These are phyloP conservation scores for Emergomyces pasteurianus DNA, from an alignment of 2,329 filamentous ascomycete genomes.

Conservation along the genomic window DNA sequence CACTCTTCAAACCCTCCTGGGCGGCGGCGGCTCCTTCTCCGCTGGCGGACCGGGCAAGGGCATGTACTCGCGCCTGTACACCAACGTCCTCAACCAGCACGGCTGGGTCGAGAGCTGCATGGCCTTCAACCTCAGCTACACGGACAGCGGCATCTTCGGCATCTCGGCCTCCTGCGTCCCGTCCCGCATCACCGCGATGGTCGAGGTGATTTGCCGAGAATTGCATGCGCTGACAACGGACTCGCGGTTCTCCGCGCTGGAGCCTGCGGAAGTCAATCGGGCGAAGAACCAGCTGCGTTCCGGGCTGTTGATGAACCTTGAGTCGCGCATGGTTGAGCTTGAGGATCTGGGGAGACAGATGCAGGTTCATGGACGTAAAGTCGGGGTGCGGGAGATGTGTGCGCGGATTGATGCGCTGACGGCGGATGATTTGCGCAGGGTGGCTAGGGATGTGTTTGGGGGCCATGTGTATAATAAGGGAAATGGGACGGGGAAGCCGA, in stretches of 20 bases:
- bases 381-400: slow-evolving; percentile 91
- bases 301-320: slow-evolving; percentile 89
- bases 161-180: slow-evolving; percentile 81
- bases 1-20: slow-evolving; percentile 87
- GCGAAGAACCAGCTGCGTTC: slow-evolving; percentile 95
- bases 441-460: slow-evolving; percentile 66
- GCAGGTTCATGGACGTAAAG: slow-evolving; percentile 88
- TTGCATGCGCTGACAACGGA: slow-evolving; percentile 67
- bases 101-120: slow-evolving; percentile 95
- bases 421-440: slow-evolving; percentile 65
- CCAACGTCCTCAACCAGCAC: slow-evolving; percentile 93
- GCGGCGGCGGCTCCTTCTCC: slow-evolving; percentile 91
- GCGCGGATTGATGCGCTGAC: slow-evolving; percentile 70
- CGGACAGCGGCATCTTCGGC: slow-evolving; percentile 87
- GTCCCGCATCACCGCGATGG: slow-evolving; percentile 64
- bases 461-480: slow-evolving; percentile 66
- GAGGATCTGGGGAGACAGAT: slow-evolving; percentile 92
- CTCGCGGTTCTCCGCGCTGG: slow-evolving; percentile 59
- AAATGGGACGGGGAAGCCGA: slow-evolving; percentile 72
- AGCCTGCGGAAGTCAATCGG: slow-evolving; percentile 66
- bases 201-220: slow-evolving; percentile 91
- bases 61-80: slow-evolving; percentile 97
- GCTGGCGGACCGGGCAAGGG: slow-evolving; percentile 95
- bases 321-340: slow-evolving; percentile 92
- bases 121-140: slow-evolving; percentile 96